phyloP scores from a whole-genome alignment of 2,329 filamentous ascomycete genomes.

The Neocucurbitaria cava region DNA sequence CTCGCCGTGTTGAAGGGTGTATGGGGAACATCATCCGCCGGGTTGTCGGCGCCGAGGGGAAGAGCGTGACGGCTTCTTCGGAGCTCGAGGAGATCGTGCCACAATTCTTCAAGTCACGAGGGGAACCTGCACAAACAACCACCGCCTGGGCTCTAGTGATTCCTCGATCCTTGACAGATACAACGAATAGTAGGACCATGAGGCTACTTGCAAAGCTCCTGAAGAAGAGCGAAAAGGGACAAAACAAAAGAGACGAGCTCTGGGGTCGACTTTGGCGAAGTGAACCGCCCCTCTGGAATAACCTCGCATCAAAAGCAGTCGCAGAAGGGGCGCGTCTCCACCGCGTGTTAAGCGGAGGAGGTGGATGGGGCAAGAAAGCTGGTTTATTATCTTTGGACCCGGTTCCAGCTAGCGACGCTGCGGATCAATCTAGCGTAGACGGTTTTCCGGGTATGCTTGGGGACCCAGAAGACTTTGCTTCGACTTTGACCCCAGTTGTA shows the following conservation, averaged over 20 bases:
- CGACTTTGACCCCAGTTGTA: conserved; percentile 63
- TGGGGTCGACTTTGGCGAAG: conserved; percentile 30
- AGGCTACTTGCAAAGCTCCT: conserved; percentile 9
- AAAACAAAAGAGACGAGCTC: conserved; percentile 2
- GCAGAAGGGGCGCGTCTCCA: conserved; percentile 50
- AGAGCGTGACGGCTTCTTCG: conserved; percentile 67
- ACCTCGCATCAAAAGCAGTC: conserved; percentile 27
- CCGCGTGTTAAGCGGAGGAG: conserved; percentile 75
- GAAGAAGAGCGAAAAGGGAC: not conserved
- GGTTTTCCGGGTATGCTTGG: conserved; percentile 12
- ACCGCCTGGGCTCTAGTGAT: conserved; percentile 77
- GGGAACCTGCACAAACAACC: conserved; percentile 56
- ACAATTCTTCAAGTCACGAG: conserved; percentile 58
- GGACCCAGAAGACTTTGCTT: conserved; percentile 37
- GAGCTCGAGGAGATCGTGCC: conserved; percentile 74
- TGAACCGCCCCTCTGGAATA: conserved; percentile 28
- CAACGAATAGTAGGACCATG: conserved; percentile 5
- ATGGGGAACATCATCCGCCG: conserved; percentile 81
- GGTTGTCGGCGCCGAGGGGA: conserved; percentile 57
- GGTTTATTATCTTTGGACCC: conserved; percentile 82
- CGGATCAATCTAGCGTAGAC: not conserved
- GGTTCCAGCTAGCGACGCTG: conserved; percentile 14
- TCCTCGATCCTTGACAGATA: conserved; percentile 43
- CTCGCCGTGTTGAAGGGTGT: conserved; percentile 67
- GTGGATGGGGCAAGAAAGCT: conserved; percentile 83